Base-by-base conservation (phyloP, 208 protist species). In the Trypanosoma cruzi region DNA sequence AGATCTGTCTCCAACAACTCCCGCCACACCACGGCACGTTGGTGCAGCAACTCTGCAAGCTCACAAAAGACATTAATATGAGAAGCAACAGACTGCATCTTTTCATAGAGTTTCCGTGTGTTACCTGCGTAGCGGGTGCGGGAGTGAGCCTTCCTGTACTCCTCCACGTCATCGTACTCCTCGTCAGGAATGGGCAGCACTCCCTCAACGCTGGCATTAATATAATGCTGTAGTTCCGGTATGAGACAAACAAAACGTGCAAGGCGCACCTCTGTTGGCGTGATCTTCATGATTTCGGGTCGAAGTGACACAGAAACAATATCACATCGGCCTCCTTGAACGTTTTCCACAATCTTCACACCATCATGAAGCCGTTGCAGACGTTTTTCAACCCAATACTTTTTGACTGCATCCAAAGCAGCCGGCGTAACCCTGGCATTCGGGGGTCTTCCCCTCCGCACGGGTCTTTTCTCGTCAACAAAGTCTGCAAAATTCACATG, bases 81-180 rank as follows among this genome's bases (percentile, higher is more conserved):
- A n/a, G 78, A 71, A 1, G 63, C 42, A 5, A 80, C 71, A 18
- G 48, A 34, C 7, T 73, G 64, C 77, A 90, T 84, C 49, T 85
- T 81, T 62, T 82, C 71, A 36, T 81, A 85, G 13, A 91, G 71
- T 44, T 80, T 73, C 29, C 67, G 64, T 1, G 78, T 87, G 74
- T 89, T 86, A 24, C 81, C 85, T 10, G 75, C 79, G 42, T 82
- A 79, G 0, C 85, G 79, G 1, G 84, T 88, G 64, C 81, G 77
- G 11, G 84, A 71, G 6, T 68, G 59, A 24, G 59, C 73, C 59
- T 89, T 93, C 48, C 88, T 83, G 58, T 86, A 93, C 68, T 75
- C 75, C 54, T 89, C 80, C 54, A 85, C 84, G 64, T 92, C 84
- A 46, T 88, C 80, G 77, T 92, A 94, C 76, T 94, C 86, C 50